These are phyloP conservation scores for Ceriops tagal DNA, from an alignment of 345 rosid genomes.

Conservation along the genomic window DNA sequence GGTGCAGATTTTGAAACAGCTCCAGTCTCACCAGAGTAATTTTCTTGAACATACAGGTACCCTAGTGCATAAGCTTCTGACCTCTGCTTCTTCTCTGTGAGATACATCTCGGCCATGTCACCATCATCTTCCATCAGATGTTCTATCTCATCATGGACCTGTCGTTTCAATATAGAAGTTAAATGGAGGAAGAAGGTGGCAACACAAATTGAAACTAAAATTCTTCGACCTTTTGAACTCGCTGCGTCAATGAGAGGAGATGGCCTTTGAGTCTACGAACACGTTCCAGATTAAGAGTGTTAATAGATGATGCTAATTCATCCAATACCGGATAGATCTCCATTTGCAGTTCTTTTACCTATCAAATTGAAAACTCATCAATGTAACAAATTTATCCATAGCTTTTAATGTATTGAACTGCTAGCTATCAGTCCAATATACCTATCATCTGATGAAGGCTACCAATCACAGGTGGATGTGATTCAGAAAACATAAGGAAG, in stretches of 20 bases:
- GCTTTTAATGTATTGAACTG: not conserved
- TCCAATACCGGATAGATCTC: conserved; percentile 88
- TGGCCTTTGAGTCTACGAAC: conserved; percentile 89
- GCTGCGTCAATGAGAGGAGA: conserved; percentile 81
- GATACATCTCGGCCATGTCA: conserved; percentile 99
- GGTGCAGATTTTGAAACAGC: conserved; percentile 74
- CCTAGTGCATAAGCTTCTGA: conserved; percentile 53
- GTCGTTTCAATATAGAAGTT: conserved; percentile 29
- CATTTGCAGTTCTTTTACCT: conserved; percentile 86
- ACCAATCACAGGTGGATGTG: not conserved
- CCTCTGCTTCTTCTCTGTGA: conserved; percentile 83
- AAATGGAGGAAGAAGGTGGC: conserved; percentile 15
- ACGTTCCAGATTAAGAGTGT: conserved; percentile 80
- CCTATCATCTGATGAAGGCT: not conserved
- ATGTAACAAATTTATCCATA: conserved; percentile 1
- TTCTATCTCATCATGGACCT: conserved; percentile 93
- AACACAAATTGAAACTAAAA: conserved; percentile 9
- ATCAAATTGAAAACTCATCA: conserved; percentile 15
- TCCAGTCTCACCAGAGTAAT: conserved; percentile 29
- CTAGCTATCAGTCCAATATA: not conserved
- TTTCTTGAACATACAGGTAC: conserved; percentile 39
- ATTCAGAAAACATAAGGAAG: not conserved
- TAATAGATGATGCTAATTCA: conserved; percentile 78
- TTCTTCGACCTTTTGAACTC: conserved; percentile 84
- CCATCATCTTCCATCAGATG: conserved; percentile 98